phyloP scores from a whole-genome alignment of 345 rosid genomes.

The Rhodamnia rubescens region DNA sequence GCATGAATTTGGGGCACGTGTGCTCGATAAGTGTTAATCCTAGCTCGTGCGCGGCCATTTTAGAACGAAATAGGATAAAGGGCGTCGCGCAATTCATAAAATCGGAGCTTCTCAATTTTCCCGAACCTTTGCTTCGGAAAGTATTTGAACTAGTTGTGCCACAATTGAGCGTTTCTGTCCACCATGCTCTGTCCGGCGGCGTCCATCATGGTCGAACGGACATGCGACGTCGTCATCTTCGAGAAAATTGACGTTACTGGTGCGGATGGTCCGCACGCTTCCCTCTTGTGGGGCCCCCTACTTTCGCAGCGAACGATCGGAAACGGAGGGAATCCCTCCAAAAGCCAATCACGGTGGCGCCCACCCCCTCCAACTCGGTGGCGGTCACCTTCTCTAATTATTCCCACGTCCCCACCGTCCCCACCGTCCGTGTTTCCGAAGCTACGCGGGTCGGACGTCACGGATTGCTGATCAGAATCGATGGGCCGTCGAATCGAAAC shows the following conservation, averaged over 20 bases:
- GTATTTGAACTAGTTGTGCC: no score
- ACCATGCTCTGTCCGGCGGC: no score
- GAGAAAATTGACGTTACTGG: not conserved
- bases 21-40: not conserved
- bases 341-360: not conserved
- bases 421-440: not conserved
- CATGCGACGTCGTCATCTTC: not conserved
- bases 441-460: not conserved
- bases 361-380: not conserved
- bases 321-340: not conserved
- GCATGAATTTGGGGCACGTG: rapidly evolving
- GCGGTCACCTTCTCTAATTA: not conserved
- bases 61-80: no score
- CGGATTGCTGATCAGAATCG: not conserved
- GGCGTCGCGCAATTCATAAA: not conserved
- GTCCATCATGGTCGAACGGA: not conserved
- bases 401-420: no score
- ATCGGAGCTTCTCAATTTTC: not conserved
- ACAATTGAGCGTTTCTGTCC: no score
- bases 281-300: not conserved
- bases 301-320: not conserved
- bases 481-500: not conserved
- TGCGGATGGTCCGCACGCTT: not conserved
- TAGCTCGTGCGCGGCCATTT: not conserved
- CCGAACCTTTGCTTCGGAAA: no score